phyloP scores from a whole-genome alignment of 805 yeast genomes.

The Komagataella pastoris region DNA sequence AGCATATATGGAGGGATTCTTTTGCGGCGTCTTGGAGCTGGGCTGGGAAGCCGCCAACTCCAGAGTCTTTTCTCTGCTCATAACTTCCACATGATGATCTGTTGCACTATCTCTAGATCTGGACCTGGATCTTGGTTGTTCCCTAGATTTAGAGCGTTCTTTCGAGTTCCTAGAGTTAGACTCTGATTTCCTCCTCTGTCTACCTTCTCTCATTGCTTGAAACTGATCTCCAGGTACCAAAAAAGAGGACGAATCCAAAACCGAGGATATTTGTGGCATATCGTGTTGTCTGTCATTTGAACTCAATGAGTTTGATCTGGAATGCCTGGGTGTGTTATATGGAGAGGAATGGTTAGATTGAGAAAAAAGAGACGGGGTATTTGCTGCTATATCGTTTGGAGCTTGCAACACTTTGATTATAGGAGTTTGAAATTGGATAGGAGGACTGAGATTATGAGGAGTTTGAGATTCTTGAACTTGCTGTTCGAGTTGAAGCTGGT shows the following conservation, averaged over 20 bases:
- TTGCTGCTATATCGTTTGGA: constrained; percentile 26
- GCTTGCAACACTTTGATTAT: constrained; percentile 15
- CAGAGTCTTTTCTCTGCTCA: constrained; percentile 39
- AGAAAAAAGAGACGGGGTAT: constrained; percentile 44
- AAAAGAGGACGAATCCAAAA: constrained; percentile 10
- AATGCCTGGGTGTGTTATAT: constrained; percentile 20
- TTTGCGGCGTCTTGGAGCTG: constrained; percentile 43
- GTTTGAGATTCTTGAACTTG: background rate
- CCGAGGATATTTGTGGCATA: constrained; percentile 19
- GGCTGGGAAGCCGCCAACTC: constrained; percentile 51
- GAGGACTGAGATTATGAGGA: background rate
- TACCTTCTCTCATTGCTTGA: constrained; percentile 22
- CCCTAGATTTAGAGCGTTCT: constrained; percentile 4
- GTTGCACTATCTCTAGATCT: constrained; percentile 14
- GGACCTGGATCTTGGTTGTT: constrained; percentile 20
- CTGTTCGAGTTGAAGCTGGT: constrained; percentile 1
- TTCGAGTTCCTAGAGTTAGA: constrained; percentile 5
- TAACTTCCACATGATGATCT: constrained; percentile 15
- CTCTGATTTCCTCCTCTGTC: constrained; percentile 19
- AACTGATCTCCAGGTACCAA: constrained; percentile 17
- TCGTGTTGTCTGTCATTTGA: constrained; percentile 1
- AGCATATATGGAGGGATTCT: constrained; percentile 60
- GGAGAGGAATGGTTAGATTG: constrained; percentile 25
- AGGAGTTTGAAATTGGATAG: constrained; percentile 5
- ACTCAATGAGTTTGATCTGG: constrained; percentile 16